A percentile compares a stretch with the other conserved stretches of the same genome.
Conservation (phyloP, 306 rosid genomes). For the Vigna radiata region DNA sequence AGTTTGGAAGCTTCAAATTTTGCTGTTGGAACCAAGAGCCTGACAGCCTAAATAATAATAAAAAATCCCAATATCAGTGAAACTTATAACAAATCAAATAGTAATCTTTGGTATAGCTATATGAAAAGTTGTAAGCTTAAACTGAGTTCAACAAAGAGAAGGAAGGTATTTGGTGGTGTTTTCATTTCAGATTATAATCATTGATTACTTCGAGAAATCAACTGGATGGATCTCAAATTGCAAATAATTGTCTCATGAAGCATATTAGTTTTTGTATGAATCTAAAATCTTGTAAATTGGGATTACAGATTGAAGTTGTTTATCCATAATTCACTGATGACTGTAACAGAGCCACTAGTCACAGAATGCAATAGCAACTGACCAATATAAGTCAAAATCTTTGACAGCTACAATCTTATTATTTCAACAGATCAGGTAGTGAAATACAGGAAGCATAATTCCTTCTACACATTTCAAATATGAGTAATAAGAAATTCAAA, state of each 20-base stretch:
- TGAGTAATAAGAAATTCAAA: conserved; percentile 13
- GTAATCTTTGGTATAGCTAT: not conserved
- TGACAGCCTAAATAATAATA: conserved; percentile 61
- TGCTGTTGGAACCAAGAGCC: conserved; percentile 84
- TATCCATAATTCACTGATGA: conserved; percentile 1
- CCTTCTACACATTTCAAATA: not conserved
- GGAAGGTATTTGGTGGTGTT: conserved; percentile 26
- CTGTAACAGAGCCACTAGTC: conserved; percentile 12
- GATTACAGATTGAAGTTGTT: conserved; percentile 23
- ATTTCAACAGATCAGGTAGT: not conserved
- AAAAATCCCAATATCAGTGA: not conserved
- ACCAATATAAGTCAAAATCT: conserved; percentile 3
- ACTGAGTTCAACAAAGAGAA: conserved; percentile 19
- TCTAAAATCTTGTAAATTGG: conserved; percentile 12
- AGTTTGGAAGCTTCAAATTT: conserved; percentile 89
- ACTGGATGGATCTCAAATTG: not conserved
- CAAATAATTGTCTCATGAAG: conserved; percentile 12
- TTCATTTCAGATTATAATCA: conserved; percentile 13
- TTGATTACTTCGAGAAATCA: not conserved
- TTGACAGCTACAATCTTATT: not conserved
- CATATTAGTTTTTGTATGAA: conserved; percentile 2
- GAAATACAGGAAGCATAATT: conserved; percentile 7
- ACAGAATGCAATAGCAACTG: conserved; percentile 27
- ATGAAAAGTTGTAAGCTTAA: conserved; percentile 20
- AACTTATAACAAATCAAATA: conserved; percentile 18